phyloP scores from a whole-genome alignment of 1,284 basidiomycete genomes.

The Pseudozyma tsukubaensis region DNA sequence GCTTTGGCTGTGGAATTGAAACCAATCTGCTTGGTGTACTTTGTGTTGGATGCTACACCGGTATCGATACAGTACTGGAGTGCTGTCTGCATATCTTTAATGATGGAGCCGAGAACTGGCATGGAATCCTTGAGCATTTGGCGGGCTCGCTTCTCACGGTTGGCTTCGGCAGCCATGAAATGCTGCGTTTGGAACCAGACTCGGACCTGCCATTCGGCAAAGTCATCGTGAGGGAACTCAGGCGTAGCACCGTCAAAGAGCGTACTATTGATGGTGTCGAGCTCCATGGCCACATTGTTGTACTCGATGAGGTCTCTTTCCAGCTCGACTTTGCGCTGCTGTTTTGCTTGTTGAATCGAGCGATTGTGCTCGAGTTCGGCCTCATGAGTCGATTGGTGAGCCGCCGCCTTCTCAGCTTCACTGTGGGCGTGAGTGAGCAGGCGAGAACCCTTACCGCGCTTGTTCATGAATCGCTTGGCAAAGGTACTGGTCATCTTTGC shows the following conservation, averaged over 20 bases:
- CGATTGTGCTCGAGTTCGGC: conserved; percentile 26
- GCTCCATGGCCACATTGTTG: conserved; percentile 14
- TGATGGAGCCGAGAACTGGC: conserved; percentile 23
- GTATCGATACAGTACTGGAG: conserved; percentile 52
- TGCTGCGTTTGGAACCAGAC: conserved; percentile 25
- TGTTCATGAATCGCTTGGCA: conserved; percentile 46
- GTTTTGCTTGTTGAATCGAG: conserved; percentile 6
- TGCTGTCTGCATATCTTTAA: conserved; percentile 44
- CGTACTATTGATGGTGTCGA: conserved; percentile 19
- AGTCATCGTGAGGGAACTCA: conserved; percentile 41
- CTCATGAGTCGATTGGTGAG: conserved; percentile 28
- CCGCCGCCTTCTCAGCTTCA: conserved; percentile 21
- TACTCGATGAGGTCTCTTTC: conserved; percentile 31
- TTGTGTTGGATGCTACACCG: conserved; percentile 51
- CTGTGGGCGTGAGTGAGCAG: conserved; percentile 16
- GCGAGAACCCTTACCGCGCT: conserved; percentile 19
- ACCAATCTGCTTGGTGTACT: conserved; percentile 50
- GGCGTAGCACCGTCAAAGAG: conserved; percentile 42
- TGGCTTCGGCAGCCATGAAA: conserved; percentile 49
- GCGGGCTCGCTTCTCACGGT: conserved; percentile 53
- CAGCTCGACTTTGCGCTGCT: conserved; percentile 15
- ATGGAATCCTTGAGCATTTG: conserved; percentile 38
- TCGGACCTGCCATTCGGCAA: conserved; percentile 47
- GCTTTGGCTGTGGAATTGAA: conserved; percentile 17
- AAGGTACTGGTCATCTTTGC: conserved; percentile 32